phyloP scores from a whole-genome alignment of 495 filamentous ascomycete genomes.

The Lasiosphaeria hispida region DNA sequence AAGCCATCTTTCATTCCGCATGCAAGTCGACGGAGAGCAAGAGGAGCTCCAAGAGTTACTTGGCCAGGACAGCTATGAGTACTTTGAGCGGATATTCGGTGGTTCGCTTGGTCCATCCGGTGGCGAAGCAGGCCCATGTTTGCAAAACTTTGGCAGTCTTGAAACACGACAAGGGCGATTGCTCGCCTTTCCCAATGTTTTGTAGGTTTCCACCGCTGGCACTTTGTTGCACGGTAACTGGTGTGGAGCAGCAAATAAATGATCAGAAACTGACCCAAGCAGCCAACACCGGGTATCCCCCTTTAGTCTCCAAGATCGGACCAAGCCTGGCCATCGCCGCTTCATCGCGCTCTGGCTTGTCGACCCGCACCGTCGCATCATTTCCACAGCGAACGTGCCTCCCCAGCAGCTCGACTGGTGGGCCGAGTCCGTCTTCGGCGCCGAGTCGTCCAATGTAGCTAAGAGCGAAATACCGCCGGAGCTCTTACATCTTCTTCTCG shows the following conservation, averaged over 20 bases:
- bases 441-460: neutral
- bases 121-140: neutral
- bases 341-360: slow-evolving; percentile 59
- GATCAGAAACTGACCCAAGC: neutral
- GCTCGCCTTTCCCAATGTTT: slow-evolving; percentile 40
- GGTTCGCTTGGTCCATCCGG: neutral
- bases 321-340: slow-evolving; percentile 53
- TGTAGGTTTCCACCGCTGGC: slow-evolving; percentile 9
- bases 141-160: slow-evolving; percentile 37
- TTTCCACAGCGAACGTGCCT: slow-evolving; percentile 57
- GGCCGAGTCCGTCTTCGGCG: slow-evolving; percentile 29
- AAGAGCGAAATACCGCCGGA: slow-evolving; percentile 24
- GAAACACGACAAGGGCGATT: slow-evolving; percentile 33
- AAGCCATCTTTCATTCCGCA: slow-evolving; percentile 53
- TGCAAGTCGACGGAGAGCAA: slow-evolving; percentile 32
- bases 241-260: neutral
- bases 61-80: slow-evolving; percentile 23
- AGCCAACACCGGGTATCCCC: slow-evolving; percentile 51
- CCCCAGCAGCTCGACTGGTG: slow-evolving; percentile 50
- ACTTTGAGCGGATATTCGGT: slow-evolving; percentile 29
- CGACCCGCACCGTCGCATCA: slow-evolving; percentile 50
- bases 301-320: slow-evolving; percentile 47
- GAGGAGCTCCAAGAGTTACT: neutral
- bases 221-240: too few relatives aligned
- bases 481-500: slow-evolving; percentile 34